Conservation (phyloP, 2,329 filamentous ascomycete genomes). For the Penicillium sp. region DNA sequence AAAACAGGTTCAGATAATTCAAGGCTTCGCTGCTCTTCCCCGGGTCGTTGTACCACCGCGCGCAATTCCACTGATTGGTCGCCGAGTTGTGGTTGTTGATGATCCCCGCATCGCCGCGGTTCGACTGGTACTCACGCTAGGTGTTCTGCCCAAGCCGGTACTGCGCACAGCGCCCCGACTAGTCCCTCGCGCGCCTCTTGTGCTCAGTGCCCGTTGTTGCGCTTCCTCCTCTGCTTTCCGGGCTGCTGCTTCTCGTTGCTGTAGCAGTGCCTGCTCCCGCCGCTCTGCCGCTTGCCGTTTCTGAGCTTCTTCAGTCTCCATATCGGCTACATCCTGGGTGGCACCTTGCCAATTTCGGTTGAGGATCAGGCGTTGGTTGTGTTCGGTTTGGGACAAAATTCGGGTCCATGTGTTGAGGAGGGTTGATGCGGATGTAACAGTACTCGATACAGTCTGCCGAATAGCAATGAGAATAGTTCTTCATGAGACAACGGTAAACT, state of each 20-base stretch:
- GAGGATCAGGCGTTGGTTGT: conserved; percentile 89
- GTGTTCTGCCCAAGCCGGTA: conserved; percentile 37
- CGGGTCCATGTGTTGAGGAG: conserved; percentile 94
- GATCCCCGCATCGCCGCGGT: conserved; percentile 32
- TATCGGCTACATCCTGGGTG: conserved; percentile 78
- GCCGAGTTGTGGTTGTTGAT: conserved; percentile 35
- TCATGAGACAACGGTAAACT: conserved; percentile 4
- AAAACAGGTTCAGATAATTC: neutral
- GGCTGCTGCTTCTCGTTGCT: conserved; percentile 68
- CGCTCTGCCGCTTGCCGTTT: conserved; percentile 76
- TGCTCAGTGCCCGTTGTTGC: conserved; percentile 37
- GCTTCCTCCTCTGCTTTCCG: conserved; percentile 53
- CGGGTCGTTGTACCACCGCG: conserved; percentile 36
- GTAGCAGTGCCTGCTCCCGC: conserved; percentile 73
- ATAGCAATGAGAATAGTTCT: neutral
- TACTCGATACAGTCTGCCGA: conserved; percentile 73
- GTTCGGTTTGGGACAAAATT: conserved; percentile 94
- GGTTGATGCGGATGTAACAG: conserved; percentile 82
- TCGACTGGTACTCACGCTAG: conserved; percentile 32
- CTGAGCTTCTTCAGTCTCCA: conserved; percentile 74
- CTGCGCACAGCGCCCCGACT: conserved; percentile 35
- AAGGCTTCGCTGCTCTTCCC: conserved; percentile 32
- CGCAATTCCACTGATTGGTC: conserved; percentile 41
- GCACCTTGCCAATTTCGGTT: conserved; percentile 89
- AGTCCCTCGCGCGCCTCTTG: conserved; percentile 35